phyloP scores from a whole-genome alignment of 163 green algal species.

The Smithsoniella earleae region DNA sequence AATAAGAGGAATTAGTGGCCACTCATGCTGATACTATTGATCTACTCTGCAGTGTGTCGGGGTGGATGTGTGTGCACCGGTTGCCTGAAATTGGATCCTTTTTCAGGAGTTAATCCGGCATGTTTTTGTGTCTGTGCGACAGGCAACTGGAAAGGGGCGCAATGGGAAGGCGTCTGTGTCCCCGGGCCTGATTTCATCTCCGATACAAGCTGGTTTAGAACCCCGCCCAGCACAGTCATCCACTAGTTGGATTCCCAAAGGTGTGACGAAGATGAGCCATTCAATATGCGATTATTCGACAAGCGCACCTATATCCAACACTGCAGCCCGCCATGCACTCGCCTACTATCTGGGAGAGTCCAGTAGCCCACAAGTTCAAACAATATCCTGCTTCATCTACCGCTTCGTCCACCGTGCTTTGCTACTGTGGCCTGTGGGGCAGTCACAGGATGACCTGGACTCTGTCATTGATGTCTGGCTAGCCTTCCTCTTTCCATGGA shows the following conservation, averaged over 20 bases:
- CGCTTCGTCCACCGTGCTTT: constrained; percentile 19
- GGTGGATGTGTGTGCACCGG: no score
- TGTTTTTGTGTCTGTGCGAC: no score
- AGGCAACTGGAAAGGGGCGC: no score
- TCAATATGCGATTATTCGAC: constrained; percentile 4
- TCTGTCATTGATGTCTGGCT: constrained; percentile 18
- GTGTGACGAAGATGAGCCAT: neutral
- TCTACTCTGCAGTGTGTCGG: no score
- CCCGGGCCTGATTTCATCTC: no score
- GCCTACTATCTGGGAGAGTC: neutral
- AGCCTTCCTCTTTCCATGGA: constrained; percentile 16
- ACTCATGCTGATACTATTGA: no score
- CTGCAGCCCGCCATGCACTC: neutral
- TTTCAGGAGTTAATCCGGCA: neutral
- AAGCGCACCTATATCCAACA: neutral
- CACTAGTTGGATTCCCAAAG: neutral
- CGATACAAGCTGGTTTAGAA: no score
- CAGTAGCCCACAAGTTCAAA: neutral
- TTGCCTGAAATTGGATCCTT: no score
- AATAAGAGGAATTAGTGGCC: no score
- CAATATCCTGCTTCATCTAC: neutral
- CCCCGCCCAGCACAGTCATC: neutral
- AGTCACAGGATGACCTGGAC: constrained; percentile 6
- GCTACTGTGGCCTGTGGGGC: constrained; percentile 12
- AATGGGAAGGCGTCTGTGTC: no score